Base-by-base conservation (phyloP, 768 basidiomycete species). In the Coprinopsis marcescibilis region DNA sequence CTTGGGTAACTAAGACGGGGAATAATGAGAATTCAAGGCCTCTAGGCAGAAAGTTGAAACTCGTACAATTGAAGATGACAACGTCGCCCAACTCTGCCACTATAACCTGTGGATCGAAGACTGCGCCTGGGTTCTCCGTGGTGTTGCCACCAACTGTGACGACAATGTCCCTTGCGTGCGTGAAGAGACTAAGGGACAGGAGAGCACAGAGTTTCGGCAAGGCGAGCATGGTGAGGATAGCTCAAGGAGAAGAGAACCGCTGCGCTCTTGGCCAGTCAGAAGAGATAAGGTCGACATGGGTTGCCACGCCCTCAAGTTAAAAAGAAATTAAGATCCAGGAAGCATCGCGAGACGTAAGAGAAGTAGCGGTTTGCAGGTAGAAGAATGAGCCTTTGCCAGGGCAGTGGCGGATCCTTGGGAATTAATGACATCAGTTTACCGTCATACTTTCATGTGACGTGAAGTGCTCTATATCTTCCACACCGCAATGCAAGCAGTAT, bases 31-130 rank as follows among this genome's bases (percentile, higher is more conserved):
- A 32, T 45, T 32, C 15, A 44, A 12, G 25, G 21, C 6, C 32
- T 13, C 20, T 14, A 20, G 7, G 36, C 38, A 21, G 14, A 20
- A 17, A 13, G 41, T 24, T 23, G 38, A 27, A 29, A 26, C 30
- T 29, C 69, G 49, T 55, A 78, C 77, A 83, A 54, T 78, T 80
- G 69, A 83, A 81, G 29, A 68, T 24, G 48, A 83, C 71, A 12
- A 64, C 62, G 52, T 81, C 80, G 25, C 75, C 74, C 30, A 65
- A 44, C 8, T 57, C 47, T 8, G 77, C 81, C 19, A 44, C 54
- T n/a, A 81, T 65, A 29, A 54, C 59, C 27, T 65, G 63, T 13
- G 78, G 78, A 23, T 62, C 54, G 60, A 80, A 81, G 14, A 76
- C 71, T 14, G 62, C 60, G 17, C 61, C 65, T 2, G 68, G 64